Evolutionary conservation across 768 basidiomycete genomes (phyloP).

Genomic region (Tricholoma saponaceum): DNA sequence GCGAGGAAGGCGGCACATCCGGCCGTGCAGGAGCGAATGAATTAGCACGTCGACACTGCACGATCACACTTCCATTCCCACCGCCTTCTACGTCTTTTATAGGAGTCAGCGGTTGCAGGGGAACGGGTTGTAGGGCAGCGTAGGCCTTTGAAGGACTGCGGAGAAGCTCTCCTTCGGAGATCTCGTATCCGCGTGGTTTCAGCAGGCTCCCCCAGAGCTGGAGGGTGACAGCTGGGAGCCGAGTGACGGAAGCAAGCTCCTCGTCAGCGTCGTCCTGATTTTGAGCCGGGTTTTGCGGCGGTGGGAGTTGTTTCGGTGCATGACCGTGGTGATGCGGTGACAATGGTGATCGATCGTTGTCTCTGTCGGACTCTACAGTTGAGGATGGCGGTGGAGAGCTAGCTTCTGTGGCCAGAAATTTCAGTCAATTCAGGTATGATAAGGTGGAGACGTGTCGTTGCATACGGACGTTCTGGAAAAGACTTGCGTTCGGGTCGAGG

Average conservation of each 20-base stretch:
- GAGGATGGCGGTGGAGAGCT: conserved; percentile 19
- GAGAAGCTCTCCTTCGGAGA: conserved; percentile 54
- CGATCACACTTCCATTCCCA: conserved; percentile 46
- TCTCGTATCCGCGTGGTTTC: conserved; percentile 60
- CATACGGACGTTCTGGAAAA: conserved; percentile 18
- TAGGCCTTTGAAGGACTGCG: conserved; percentile 53
- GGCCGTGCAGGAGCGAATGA: conserved; percentile 51
- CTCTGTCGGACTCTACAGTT: conserved; percentile 15
- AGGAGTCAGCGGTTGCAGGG: conserved; percentile 10
- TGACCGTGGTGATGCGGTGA: neutral
- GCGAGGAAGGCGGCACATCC: conserved; percentile 13
- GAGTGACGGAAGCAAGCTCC: conserved; percentile 51
- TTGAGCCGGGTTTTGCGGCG: conserved; percentile 13
- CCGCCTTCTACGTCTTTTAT: conserved; percentile 10
- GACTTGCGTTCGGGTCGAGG: conserved; percentile 58
- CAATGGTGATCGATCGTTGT: conserved; percentile 10
- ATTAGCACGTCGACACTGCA: conserved; percentile 57
- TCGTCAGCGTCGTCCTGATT: conserved; percentile 43
- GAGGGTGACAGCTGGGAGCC: conserved; percentile 58
- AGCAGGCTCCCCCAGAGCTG: conserved; percentile 72
- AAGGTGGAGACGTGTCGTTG: neutral
- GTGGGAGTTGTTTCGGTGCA: conserved; percentile 11
- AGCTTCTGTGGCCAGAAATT: conserved; percentile 10
- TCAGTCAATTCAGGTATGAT: neutral
- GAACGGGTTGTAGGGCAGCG: conserved; percentile 13